phyloP scores from a whole-genome alignment of 371 early-diverging fungal species.

The Rhizopus arrhizus region DNA sequence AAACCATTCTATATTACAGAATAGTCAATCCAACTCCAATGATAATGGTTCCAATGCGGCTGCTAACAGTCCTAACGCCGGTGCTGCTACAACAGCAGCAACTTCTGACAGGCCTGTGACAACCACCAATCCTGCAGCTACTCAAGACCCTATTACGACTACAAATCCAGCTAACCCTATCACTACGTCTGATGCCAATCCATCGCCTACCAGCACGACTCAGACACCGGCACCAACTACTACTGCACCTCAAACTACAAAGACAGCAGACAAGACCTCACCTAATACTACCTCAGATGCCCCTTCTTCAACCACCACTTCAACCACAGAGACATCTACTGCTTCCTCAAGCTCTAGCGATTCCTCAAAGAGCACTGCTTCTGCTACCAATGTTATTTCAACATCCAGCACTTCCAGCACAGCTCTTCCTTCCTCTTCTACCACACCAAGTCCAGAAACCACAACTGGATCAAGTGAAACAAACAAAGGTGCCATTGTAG shows the following conservation, averaged over 20 bases:
- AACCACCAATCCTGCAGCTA: neutral
- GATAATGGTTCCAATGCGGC: too few relatives aligned
- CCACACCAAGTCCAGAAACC: neutral
- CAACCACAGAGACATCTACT: neutral
- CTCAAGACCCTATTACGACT: neutral
- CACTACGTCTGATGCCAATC: slow-evolving; percentile 2
- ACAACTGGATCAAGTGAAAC: neutral
- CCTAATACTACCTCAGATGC: neutral
- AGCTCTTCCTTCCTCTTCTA: slow-evolving; percentile 2
- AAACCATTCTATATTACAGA: neutral
- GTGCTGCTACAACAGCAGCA: neutral
- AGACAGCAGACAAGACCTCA: neutral
- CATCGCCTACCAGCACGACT: slow-evolving; percentile 6
- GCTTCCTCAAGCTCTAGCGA: neutral
- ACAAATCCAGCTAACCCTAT: neutral
- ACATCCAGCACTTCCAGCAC: neutral
- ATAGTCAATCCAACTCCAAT: neutral
- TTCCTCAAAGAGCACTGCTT: neutral
- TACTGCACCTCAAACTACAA: neutral
- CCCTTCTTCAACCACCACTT: neutral
- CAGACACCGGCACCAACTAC: neutral
- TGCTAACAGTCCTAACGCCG: neutral
- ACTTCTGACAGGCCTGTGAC: neutral
- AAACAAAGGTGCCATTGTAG: slow-evolving; percentile 10
- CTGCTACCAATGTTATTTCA: neutral